Evolutionary conservation across 2,329 filamentous ascomycete genomes (phyloP).

Genomic region (Colletotrichum theobromicola): DNA sequence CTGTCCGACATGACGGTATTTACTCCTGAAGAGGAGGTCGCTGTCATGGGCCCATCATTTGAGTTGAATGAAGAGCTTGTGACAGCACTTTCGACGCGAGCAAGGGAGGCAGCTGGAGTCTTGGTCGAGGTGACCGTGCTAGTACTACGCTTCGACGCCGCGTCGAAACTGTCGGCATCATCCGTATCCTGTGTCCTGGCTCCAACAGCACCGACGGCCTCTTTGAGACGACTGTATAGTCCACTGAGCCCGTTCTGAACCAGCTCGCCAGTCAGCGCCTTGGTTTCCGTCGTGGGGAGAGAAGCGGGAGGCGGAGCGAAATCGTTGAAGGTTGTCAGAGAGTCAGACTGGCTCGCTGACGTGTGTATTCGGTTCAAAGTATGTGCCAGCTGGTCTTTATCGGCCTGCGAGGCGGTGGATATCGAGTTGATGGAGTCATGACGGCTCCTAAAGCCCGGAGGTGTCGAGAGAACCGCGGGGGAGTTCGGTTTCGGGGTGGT

Average conservation of each 20-base stretch:
- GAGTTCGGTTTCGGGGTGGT: slow-evolving; percentile 34
- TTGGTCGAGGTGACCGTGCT: slow-evolving; percentile 46
- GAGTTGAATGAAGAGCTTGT: slow-evolving; percentile 37
- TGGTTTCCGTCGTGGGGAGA: slow-evolving; percentile 66
- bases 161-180: slow-evolving; percentile 49
- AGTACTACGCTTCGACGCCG: slow-evolving; percentile 46
- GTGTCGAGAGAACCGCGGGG: slow-evolving; percentile 34
- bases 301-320: slow-evolving; percentile 74
- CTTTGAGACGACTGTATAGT: slow-evolving; percentile 83
- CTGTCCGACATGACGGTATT: slow-evolving; percentile 40
- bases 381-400: slow-evolving; percentile 77
- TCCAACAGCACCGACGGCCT: slow-evolving; percentile 76
- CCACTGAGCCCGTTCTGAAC: slow-evolving; percentile 88
- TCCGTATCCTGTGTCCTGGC: slow-evolving; percentile 44
- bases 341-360: slow-evolving; percentile 82
- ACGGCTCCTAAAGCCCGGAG: slow-evolving; percentile 35
- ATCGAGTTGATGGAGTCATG: slow-evolving; percentile 46
- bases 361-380: slow-evolving; percentile 88
- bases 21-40: slow-evolving; percentile 41
- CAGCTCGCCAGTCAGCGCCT: slow-evolving; percentile 72
- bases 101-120: slow-evolving; percentile 43
- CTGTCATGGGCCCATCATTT: slow-evolving; percentile 38
- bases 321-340: slow-evolving; percentile 92
- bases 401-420: slow-evolving; percentile 46
- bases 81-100: slow-evolving; percentile 43